A percentile compares a stretch with the other conserved stretches of the same genome.
Evolutionary conservation across 1,284 basidiomycete species (phyloP).

Genomic region (Pyrrhoderma noxium): DNA sequence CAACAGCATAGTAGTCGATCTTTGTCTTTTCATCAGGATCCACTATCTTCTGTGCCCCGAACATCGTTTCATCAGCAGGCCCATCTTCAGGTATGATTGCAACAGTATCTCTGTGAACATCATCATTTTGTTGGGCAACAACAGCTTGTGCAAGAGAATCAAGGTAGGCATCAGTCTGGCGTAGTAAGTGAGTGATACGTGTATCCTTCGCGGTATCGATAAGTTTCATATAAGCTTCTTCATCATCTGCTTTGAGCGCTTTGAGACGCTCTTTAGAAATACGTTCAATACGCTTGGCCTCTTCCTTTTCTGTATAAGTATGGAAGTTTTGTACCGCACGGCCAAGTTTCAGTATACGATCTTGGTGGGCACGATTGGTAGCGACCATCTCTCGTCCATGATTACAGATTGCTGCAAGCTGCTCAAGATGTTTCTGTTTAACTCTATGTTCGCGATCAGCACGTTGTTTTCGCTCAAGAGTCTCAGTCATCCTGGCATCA

Average conservation of each 20-base stretch:
- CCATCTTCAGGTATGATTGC: conserved; percentile 53
- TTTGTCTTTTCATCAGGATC: conserved; percentile 73
- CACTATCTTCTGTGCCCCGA: conserved; percentile 70
- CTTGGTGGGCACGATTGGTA: conserved; percentile 57
- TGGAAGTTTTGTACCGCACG: conserved; percentile 86
- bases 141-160: conserved; percentile 95
- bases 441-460: conserved; percentile 88
- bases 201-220: conserved; percentile 99
- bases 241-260: conserved; percentile 96
- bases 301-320: conserved; percentile 91
- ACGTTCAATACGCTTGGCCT: conserved; percentile 95
- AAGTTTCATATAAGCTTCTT: conserved; percentile 98
- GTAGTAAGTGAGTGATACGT: conserved; percentile 92
- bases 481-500: conserved; percentile 88
- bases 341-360: conserved; percentile 79
- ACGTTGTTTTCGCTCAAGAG: conserved; percentile 87
- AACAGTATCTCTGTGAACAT: conserved; percentile 33
- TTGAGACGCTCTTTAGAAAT: conserved; percentile 98
- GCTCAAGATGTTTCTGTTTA: conserved; percentile 95
- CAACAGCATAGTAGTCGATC: conserved; percentile 96
- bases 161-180: conserved; percentile 93
- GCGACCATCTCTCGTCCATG: conserved; percentile 77
- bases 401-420: conserved; percentile 80
- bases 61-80: conserved; percentile 81
- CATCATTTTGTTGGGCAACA: conserved; percentile 87